phyloP scores from a whole-genome alignment of 805 yeast genomes.

The Saccharomycopsis schoenii region DNA sequence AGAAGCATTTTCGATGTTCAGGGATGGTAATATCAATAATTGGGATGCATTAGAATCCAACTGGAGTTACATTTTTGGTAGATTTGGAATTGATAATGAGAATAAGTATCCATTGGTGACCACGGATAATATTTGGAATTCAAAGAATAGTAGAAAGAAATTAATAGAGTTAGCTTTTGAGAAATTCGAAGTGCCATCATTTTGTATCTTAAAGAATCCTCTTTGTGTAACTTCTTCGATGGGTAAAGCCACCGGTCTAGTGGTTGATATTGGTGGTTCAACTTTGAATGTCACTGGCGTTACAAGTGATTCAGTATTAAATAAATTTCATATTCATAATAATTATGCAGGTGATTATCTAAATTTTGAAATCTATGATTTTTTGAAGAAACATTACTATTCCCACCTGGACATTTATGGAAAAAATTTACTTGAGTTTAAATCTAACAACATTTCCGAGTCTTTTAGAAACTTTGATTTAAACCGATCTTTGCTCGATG shows the following conservation, averaged over 20 bases:
- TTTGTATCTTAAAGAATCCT: conserved; percentile 68
- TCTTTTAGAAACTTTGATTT: conserved; percentile 33
- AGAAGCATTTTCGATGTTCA: conserved; percentile 18
- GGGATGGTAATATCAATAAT: conserved; percentile 47
- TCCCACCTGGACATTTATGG: conserved; percentile 15
- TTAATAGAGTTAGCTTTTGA: conserved; percentile 70
- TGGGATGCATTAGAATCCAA: conserved; percentile 60
- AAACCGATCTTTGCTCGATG: conserved; percentile 33
- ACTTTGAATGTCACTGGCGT: conserved; percentile 68
- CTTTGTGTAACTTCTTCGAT: conserved; percentile 69
- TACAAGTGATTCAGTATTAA: conserved; percentile 60
- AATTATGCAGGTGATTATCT: conserved; percentile 81
- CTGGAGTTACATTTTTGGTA: conserved; percentile 56
- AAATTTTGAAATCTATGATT: conserved; percentile 50
- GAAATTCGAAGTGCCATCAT: conserved; percentile 61
- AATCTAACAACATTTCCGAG: conserved; percentile 18
- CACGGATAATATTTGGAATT: conserved; percentile 64
- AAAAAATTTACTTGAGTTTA: not conserved
- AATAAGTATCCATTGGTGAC: conserved; percentile 24
- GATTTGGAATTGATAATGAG: conserved; percentile 37
- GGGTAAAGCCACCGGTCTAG: conserved; percentile 69
- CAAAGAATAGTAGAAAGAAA: conserved; percentile 43
- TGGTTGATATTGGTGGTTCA: conserved; percentile 70
- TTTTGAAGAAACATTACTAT: conserved; percentile 30
- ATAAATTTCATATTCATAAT: conserved; percentile 55